Evolutionary conservation across 2,329 filamentous ascomycete genomes (phyloP).

Genomic region (Neofusicoccum parvum): DNA sequence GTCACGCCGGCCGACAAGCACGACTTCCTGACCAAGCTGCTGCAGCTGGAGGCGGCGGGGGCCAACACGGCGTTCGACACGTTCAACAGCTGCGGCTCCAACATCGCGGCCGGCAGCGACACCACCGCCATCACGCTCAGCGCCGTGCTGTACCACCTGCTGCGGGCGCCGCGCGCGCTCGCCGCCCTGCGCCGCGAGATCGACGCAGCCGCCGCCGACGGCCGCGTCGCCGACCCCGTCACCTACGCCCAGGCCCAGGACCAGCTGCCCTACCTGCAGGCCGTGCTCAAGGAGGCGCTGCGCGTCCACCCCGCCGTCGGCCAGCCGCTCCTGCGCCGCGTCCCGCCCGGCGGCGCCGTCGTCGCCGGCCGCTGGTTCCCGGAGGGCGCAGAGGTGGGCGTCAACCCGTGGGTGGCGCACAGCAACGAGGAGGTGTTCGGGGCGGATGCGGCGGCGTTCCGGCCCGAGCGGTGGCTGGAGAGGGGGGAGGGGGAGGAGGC

Average conservation of each 20-base stretch:
- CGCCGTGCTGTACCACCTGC: conserved; percentile 37
- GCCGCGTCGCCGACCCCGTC: background rate
- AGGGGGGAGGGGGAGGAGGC: background rate
- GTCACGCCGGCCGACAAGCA: conserved; percentile 33
- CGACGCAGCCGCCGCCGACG: rapidly evolving
- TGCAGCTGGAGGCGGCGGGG: conserved; percentile 37
- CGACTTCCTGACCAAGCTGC: conserved; percentile 31
- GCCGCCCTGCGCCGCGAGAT: conserved; percentile 3
- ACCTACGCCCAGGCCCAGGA: background rate
- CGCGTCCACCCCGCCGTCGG: conserved; percentile 25
- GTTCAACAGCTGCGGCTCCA: conserved; percentile 39
- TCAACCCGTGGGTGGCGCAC: conserved; percentile 34
- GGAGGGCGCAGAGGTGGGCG: conserved; percentile 33
- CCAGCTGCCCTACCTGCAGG: conserved; percentile 34
- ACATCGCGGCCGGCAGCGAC: conserved; percentile 34
- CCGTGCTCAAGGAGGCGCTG: conserved; percentile 45
- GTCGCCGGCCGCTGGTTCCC: conserved; percentile 27
- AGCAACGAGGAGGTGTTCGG: conserved; percentile 17
- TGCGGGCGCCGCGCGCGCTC: conserved; percentile 26
- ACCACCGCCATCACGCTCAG: conserved; percentile 28
- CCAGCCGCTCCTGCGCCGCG: conserved; percentile 29
- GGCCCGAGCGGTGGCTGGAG: conserved; percentile 24
- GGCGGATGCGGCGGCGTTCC: conserved; percentile 8
- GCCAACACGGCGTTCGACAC: conserved; percentile 35
- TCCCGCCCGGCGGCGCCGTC: conserved; percentile 28